Evolutionary conservation across 306 rosid species (phyloP).

Genomic region (Cyclanthera cordifolia): DNA sequence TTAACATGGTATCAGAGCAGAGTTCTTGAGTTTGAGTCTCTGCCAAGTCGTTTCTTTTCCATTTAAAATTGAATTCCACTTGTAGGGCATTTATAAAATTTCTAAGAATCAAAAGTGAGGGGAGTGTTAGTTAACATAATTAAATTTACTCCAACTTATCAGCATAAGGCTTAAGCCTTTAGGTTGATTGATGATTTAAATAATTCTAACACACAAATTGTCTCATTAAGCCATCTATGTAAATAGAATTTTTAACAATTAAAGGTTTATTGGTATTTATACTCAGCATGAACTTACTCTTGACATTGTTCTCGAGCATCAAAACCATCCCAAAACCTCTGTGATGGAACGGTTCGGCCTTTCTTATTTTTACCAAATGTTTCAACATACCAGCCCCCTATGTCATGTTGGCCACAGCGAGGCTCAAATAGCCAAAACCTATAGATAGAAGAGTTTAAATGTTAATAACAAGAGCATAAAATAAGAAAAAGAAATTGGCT

Average conservation of each 20-base stretch:
- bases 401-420: constrained; percentile 87
- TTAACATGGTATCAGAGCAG: too few relatives aligned
- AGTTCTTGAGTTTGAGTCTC: too few relatives aligned
- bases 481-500: neutral
- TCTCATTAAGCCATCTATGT: neutral
- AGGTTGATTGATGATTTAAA: too few relatives aligned
- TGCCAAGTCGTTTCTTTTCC: too few relatives aligned
- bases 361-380: constrained; percentile 76
- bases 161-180: too few relatives aligned
- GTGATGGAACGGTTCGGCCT: constrained; percentile 59
- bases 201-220: too few relatives aligned
- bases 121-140: too few relatives aligned
- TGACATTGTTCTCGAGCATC: constrained; percentile 40
- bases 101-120: too few relatives aligned
- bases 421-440: constrained; percentile 99
- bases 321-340: constrained; percentile 71
- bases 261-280: neutral
- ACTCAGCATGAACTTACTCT: constrained; percentile 30
- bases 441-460: constrained; percentile 17
- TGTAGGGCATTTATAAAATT: too few relatives aligned
- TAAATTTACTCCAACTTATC: too few relatives aligned
- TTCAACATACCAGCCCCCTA: constrained; percentile 93
- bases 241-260: neutral
- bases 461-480: neutral
- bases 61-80: too few relatives aligned